Base-by-base conservation (phyloP, 2,329 filamentous ascomycete species). In the Penicillium sp. region DNA sequence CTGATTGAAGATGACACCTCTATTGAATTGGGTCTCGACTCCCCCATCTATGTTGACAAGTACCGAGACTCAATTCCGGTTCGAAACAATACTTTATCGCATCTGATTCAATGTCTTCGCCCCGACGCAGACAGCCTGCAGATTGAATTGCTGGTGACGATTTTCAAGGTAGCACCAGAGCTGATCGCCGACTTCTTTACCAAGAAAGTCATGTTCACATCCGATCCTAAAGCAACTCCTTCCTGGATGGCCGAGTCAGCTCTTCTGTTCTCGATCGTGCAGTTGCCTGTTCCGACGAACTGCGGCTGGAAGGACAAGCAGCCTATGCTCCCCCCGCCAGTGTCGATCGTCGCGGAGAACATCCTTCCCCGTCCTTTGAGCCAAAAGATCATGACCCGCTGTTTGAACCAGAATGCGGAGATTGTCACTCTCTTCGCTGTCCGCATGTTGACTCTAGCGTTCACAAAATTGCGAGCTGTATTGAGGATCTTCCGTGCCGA, bases 171-270 rank as follows among this genome's bases (percentile, higher is more conserved):
- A 8, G 90, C 89, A 0, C 93, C 96, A 0, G 95, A 98, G 74
- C 82, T 98, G 3, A 85, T 96, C 1, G 89, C 91, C 44, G 87
- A 92, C 67, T 99, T 96, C 72, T 98, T 96, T 69, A 81, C 87
- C 44, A 87, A 85, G 70, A 93, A 91, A 69, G 87, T 84, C 58
- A 85, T 88, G 53, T 95, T 98, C 67, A 86, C 88, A 0, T 91
- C 96, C 61, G 93, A 98, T 43, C 93, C 95, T 0, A 98, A 96
- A 70, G 82, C 96, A 5, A 95, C 92, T 3, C 88, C 92, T 45
- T 95, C 92, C 0, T 99, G 95, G 95, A 90, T 98, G 64, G 93
- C 93, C 43, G 96, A 96, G 71, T 91, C 92, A 0, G 87, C 92
- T 0, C 91, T 98, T 60, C 77, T 99, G 5, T 96, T 96, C 74